Base-by-base conservation (phyloP, 352 stramenopile genomes). In the Phytophthora nicotianae region DNA sequence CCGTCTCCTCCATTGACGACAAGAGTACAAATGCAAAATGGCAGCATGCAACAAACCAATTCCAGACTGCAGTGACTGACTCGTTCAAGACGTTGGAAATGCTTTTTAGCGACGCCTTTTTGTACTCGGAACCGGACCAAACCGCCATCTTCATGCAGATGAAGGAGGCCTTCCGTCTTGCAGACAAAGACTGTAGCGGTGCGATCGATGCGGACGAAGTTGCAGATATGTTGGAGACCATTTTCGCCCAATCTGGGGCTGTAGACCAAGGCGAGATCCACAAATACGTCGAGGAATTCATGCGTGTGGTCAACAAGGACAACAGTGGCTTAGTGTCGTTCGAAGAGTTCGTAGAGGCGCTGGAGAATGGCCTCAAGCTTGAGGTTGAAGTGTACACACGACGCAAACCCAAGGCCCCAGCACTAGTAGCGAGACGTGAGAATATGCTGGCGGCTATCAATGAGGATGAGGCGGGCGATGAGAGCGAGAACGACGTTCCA, bases 71-170 rank as follows among this genome's bases (percentile, higher is more conserved):
- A 0, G 76, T 89, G 24, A 76, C 59, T 10, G 81, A 92, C 24
- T 85, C 79, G 9, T 92, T 92, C 50, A 68, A 76, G 8, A 92
- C 83, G 2, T 58, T 92, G 27, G 52, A 85, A 27, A 74, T 80
- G 62, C 67, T 92, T 16, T 92, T 92, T 40, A 72, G 83, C 7
- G 81, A 90, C n/a, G 62, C 77, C 7, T 92, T 92, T 40, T 37
- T 89, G 48, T 92, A 92, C 65, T 76, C 79, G 0, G 83, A 92
- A 19, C 75, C 81, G 10, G 83, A 92, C 37, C 81, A 92, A 48
- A 92, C 83, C 0, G 83, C 83, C 13, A 70, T 92, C 47, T 92
- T 92, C 46, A 89, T 92, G 83, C 83, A 92, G 52, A 92, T 92
- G 75, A 92, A 92, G 32, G 83, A 92, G 45, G 83, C 83, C 0